A percentile compares a stretch with the other conserved stretches of the same genome.
Evolutionary conservation across 345 rosid species (phyloP).

Genomic region (Lumnitzera racemosa): DNA sequence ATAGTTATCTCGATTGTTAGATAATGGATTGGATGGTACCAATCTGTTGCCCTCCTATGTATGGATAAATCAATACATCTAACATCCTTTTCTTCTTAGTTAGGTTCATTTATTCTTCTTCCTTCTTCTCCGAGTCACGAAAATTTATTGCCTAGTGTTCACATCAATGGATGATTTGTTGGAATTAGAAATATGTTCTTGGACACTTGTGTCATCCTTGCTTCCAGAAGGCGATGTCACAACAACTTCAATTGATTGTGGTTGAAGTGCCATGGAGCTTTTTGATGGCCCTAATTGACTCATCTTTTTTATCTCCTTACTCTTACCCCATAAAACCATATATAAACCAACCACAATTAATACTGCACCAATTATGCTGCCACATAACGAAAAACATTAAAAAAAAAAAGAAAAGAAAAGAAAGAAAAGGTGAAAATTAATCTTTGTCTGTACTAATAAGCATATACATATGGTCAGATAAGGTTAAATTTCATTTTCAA

Average conservation of each 20-base stretch:
- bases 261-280: background rate
- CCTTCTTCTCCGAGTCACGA: no score
- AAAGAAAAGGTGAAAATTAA: background rate
- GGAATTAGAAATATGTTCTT: background rate
- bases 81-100: no score
- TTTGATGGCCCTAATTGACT: background rate
- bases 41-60: no score
- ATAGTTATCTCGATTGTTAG: no score
- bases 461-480: no score
- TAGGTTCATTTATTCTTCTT: no score
- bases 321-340: slow-evolving; percentile 50
- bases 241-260: background rate
- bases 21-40: no score
- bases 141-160: no score
- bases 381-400: background rate
- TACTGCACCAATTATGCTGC: slow-evolving; percentile 39
- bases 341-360: slow-evolving; percentile 43
- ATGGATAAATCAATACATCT: no score
- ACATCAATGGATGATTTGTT: background rate
- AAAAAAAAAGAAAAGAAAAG: background rate
- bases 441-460: background rate
- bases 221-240: background rate
- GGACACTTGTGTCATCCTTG: background rate
- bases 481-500: no score
- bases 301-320: slow-evolving; percentile 21